phyloP scores from a whole-genome alignment of 2,329 filamentous ascomycete genomes.

The Diaporthe eres region DNA sequence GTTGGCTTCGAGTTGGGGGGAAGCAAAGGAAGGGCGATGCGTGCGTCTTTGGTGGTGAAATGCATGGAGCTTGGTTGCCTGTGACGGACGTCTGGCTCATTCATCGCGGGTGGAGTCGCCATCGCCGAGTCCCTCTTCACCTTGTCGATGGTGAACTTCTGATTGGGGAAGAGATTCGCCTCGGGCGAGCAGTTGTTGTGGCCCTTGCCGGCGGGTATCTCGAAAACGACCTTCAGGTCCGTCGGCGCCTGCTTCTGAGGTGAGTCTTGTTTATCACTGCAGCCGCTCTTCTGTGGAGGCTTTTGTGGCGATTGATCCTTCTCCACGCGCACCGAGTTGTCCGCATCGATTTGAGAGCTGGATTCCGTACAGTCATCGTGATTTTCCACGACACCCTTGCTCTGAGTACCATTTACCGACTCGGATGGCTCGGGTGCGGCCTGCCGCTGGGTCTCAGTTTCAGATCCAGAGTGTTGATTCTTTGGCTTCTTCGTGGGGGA shows the following conservation, averaged over 20 bases:
- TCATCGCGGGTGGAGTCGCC: not conserved
- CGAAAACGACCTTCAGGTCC: slow-evolving; percentile 26
- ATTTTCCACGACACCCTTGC: not conserved
- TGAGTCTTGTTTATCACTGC: slow-evolving; percentile 3
- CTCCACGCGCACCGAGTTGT: slow-evolving; percentile 52
- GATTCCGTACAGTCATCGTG: not conserved
- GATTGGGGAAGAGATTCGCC: slow-evolving; percentile 32
- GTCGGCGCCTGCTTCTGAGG: not conserved
- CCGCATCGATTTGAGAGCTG: slow-evolving; percentile 48
- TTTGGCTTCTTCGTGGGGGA: slow-evolving; percentile 28
- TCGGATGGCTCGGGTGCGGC: not conserved
- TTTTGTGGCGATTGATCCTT: slow-evolving; percentile 28
- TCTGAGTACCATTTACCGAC: not conserved
- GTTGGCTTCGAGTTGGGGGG: slow-evolving; percentile 15
- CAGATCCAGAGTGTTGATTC: not conserved
- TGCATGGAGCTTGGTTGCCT: not conserved
- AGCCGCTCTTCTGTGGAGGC: slow-evolving; percentile 24
- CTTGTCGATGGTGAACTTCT: slow-evolving; percentile 39
- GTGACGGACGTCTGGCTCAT: not conserved
- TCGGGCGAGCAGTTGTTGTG: slow-evolving; percentile 21
- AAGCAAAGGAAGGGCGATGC: slow-evolving; percentile 35
- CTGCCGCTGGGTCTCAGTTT: not conserved
- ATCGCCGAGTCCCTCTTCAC: slow-evolving; percentile 22
- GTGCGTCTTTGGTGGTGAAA: slow-evolving; percentile 7
- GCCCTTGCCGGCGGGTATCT: slow-evolving; percentile 16